Evolutionary conservation across 768 basidiomycete genomes (phyloP), one percentile per base, ranked within the genome.

Genomic region (Panaeolus cyanescens): DNA sequence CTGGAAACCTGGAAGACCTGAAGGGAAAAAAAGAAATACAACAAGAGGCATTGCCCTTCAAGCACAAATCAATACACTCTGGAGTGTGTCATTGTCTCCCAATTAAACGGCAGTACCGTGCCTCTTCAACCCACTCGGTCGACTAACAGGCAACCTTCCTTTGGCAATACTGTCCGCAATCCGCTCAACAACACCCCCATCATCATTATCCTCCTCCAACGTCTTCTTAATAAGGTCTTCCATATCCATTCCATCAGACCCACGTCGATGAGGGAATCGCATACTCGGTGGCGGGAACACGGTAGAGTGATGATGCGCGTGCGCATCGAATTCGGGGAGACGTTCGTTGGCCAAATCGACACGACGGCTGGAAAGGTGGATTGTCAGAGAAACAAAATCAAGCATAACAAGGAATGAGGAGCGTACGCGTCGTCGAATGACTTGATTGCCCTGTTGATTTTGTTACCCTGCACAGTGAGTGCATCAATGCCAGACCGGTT

Each of bases 361-460:
- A 20, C 85, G 85, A 56, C 92, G 91, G 34, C 89, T 91, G 67
- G 62, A 39, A 25, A 20, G 33, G 34, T 42, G 32, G 54, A 30
- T 39, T 40, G n/a, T 56, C 32, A 56, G 17, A 59, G 42, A 53
- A n/a, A 28, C 53, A 20, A 54, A 42, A 56, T 55, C 30, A 28
- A 39, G 31, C 30, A 32, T 59, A 17, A 31, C n/a, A 59, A 40
- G 25, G 32, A 55, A 60, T 54, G 54, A 34, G 57, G 22, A 37
- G 84, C 88, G 66, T 67, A 91, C 87, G 91, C 91, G 62, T 92
- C 90, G 68, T 84, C 88, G 75, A 93, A 93, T 60, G 75, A 87
- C 59, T 81, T 85, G 71, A 93, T 91, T 62, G 81, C 81, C 62
- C 80, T 79, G 62, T 82, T 79, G 66, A 89, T 79, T 63, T 84